Evolutionary conservation across 495 filamentous ascomycete species (phyloP).

Genomic region (Xylaria longipes): DNA sequence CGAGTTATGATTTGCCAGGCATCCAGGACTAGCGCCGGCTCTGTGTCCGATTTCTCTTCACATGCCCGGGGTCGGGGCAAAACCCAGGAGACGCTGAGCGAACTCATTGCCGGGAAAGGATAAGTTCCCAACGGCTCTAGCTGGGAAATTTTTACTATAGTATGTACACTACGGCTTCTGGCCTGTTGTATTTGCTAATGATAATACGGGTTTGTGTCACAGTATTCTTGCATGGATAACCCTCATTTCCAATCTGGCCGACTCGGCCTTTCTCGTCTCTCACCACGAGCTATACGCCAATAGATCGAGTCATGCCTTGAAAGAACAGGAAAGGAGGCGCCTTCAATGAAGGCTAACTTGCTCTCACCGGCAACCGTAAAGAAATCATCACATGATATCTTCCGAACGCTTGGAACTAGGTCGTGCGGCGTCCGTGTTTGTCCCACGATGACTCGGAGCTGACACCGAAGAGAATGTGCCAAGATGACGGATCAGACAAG

Average conservation of each 20-base stretch:
- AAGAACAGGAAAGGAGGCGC: neutral
- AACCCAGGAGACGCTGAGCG: conserved; percentile 15
- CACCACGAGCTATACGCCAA: conserved; percentile 16
- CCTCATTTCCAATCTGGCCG: conserved; percentile 14
- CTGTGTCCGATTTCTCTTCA: conserved; percentile 15
- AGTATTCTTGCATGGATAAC: neutral
- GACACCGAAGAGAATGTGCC: neutral
- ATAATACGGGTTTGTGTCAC: neutral
- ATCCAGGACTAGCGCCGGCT: conserved; percentile 4
- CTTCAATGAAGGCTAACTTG: neutral
- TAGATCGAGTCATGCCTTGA: conserved; percentile 8
- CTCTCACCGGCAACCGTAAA: neutral
- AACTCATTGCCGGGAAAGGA: conserved; percentile 1
- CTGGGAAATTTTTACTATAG: neutral
- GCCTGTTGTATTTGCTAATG: neutral
- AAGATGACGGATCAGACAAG: neutral
- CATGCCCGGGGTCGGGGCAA: conserved; percentile 12
- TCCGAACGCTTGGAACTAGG: neutral
- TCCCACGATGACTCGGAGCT: conserved; percentile 1
- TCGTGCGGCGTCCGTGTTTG: neutral
- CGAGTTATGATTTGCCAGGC: neutral
- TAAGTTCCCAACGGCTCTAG: neutral
- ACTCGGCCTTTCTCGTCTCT: conserved; percentile 15
- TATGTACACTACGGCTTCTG: neutral
- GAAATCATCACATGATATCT: conserved; percentile 6